Conservation (phyloP, 805 yeast species). For the Pichia exigua region DNA sequence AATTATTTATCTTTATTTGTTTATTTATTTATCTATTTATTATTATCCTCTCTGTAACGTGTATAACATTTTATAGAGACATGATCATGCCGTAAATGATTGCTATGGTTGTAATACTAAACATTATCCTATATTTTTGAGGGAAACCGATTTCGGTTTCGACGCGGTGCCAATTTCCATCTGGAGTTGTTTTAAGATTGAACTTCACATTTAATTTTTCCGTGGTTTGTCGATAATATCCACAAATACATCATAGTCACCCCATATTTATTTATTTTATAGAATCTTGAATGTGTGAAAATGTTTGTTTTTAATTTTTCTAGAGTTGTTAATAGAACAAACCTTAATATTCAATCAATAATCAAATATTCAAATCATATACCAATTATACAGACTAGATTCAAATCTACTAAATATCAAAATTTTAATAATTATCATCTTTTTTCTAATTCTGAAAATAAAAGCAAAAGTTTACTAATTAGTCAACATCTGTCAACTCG, state of each 20-base stretch:
- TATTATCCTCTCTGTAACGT: neutral
- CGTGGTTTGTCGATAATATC: neutral
- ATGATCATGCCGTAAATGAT: neutral
- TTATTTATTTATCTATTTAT: neutral
- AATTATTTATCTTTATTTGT: slow-evolving; percentile 4
- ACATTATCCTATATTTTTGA: neutral
- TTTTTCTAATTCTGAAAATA: neutral
- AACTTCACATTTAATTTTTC: neutral
- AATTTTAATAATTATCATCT: neutral
- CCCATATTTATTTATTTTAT: neutral
- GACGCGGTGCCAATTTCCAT: neutral
- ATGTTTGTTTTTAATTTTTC: neutral
- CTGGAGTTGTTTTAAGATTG: neutral
- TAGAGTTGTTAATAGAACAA: neutral
- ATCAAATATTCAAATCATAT: neutral
- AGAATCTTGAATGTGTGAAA: neutral
- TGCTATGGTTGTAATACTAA: neutral
- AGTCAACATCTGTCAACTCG: neutral
- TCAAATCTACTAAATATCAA: neutral
- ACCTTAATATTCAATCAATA: neutral
- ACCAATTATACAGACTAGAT: neutral
- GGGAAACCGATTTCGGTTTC: neutral
- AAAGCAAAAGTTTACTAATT: neutral
- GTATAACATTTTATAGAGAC: neutral
- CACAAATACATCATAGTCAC: neutral